Conservation (phyloP, 208 protist species). For the Wallacemonas sp. region DNA sequence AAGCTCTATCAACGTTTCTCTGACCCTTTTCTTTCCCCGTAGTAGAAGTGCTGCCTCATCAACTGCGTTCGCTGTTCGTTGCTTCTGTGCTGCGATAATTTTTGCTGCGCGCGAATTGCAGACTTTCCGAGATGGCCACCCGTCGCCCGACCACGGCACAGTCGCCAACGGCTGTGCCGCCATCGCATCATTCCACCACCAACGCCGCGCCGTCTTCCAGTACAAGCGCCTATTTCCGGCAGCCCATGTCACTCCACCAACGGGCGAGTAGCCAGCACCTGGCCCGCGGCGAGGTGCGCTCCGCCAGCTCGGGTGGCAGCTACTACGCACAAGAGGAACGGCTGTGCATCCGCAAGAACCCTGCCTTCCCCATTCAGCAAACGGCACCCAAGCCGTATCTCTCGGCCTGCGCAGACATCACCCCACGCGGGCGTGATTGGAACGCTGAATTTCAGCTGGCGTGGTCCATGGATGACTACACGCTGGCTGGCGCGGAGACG, state of each 20-base stretch:
- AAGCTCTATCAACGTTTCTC: no score
- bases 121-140: background rate
- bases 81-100: no score
- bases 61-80: no score
- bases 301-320: slow-evolving; percentile 18
- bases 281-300: slow-evolving; percentile 7
- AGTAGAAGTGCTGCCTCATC: no score
- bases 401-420: slow-evolving; percentile 61
- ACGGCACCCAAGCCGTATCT: slow-evolving; percentile 70
- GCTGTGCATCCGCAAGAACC: slow-evolving; percentile 59
- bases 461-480: slow-evolving; percentile 75
- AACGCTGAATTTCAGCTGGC: slow-evolving; percentile 86
- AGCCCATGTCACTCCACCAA: background rate
- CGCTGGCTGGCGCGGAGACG: slow-evolving; percentile 39
- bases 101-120: no score
- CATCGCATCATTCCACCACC: no score
- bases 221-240: background rate
- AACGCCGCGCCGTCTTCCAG: background rate
- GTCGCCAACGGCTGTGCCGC: background rate
- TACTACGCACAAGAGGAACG: slow-evolving; percentile 45
- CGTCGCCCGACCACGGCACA: background rate
- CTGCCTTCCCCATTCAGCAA: slow-evolving; percentile 78
- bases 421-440: slow-evolving; percentile 51
- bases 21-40: no score
- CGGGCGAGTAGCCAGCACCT: background rate